Conservation (phyloP, 1,284 basidiomycete genomes). For the Taiwanofungus camphoratus region DNA sequence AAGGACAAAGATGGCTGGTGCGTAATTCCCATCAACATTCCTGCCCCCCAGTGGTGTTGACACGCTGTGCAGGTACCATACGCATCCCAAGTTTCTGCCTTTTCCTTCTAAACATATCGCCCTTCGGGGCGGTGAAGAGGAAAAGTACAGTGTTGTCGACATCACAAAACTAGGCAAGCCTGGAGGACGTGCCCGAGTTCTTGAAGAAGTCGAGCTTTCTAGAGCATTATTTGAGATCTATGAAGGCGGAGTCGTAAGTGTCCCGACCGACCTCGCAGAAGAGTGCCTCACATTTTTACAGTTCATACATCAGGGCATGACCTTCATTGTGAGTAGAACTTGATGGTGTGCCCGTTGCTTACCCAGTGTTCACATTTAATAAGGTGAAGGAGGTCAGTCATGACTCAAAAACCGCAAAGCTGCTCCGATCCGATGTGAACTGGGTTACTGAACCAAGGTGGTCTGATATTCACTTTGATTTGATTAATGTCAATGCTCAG, state of each 20-base stretch:
- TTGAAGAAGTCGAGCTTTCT: conserved; percentile 87
- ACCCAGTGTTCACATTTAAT: background rate
- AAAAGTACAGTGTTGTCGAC: conserved; percentile 75
- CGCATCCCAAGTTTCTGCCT: conserved; percentile 73
- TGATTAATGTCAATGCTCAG: conserved; percentile 4
- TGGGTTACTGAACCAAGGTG: conserved; percentile 79
- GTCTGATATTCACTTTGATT: conserved; percentile 11
- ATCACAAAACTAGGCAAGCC: conserved; percentile 39
- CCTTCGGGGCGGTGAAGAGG: conserved; percentile 75
- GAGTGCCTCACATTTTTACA: conserved; percentile 23
- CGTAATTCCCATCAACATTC: conserved; percentile 15
- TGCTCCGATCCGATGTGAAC: conserved; percentile 72
- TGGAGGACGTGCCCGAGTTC: conserved; percentile 40
- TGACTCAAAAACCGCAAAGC: conserved; percentile 68
- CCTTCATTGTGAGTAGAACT: conserved; percentile 54
- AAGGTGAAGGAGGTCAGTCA: conserved; percentile 81
- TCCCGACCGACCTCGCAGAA: background rate
- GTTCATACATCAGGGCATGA: conserved; percentile 80
- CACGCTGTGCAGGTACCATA: conserved; percentile 60
- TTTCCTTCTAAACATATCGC: conserved; percentile 71
- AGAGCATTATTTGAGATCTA: conserved; percentile 83
- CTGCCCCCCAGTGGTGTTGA: too few species aligned
- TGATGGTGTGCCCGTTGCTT: conserved; percentile 2
- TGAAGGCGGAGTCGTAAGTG: conserved; percentile 68
- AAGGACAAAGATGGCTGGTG: conserved; percentile 72